Evolutionary conservation across 257 asterid species (phyloP), one percentile per base, ranked within the genome.

Genomic region (Rubia yunnanensis): DNA sequence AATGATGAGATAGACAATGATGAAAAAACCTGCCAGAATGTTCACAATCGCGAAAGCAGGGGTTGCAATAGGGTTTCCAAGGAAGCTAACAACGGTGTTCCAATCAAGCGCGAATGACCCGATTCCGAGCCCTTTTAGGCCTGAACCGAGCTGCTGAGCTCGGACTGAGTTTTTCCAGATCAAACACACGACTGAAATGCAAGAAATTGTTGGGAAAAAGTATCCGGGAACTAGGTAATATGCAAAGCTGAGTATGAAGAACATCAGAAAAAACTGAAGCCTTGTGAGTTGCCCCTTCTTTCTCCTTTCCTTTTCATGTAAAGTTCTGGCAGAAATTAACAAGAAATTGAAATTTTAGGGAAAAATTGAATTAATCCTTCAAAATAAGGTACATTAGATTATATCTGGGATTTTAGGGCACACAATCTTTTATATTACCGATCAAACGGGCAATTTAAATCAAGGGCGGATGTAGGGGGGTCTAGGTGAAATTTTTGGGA

Each of bases 281-380:
- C 57, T 50, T 20, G 57, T 50, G 27, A 50, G 57, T 7, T 50
- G 57, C 13, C 57, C 57, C 57, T 50, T 50, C 57, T 50, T n/a
- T 7, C 57, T 50, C 57, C n/a, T 50, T 10, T 50, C 57, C 27
- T 22, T 50, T 26, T 50, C 57, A 50, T 50, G 57, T 50, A 50
- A 20, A 20, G 27, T 50, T 50, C 57, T 50, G 54, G 5, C 2
- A 15, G 5, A 44, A 3, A 49, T 0, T 49, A n/a, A 5, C 5
- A 48, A 44, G 5, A 44, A 13, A 44, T 1, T 15, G 10, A 49
- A 20, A 49, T 17, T 6, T 20, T 7, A 11, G 1, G 17, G 23
- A 49, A 41, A 49, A 17, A 10, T 5, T 49, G 27, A 17, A 18
- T 15, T 4, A 4, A 46, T 13, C 7, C 15, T 41, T 41, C 49